phyloP scores from a whole-genome alignment of 2,329 filamentous ascomycete genomes.

The Arthrobotrys conoides region DNA sequence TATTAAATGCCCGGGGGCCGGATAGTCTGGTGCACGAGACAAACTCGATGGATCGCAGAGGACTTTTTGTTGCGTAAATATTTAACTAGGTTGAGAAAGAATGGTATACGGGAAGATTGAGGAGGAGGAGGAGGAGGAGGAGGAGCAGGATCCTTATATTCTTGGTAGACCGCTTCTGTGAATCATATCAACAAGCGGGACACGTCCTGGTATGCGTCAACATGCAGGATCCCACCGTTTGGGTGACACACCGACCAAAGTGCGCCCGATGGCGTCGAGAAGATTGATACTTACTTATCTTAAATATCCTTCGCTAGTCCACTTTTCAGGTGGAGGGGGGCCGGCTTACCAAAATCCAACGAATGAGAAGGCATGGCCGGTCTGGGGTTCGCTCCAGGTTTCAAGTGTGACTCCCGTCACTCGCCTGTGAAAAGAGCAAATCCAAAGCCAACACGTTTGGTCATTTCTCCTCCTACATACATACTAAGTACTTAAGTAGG shows the following conservation, averaged over 20 bases:
- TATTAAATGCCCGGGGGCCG: no score
- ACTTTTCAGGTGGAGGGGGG: conserved; percentile 41
- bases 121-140: conserved; percentile 3
- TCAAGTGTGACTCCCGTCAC: conserved; percentile 41
- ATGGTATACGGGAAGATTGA: neutral
- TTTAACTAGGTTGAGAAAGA: no score
- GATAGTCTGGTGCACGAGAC: no score
- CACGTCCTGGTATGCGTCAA: conserved; percentile 41
- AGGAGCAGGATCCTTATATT: conserved; percentile 36
- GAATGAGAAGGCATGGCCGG: conserved; percentile 41
- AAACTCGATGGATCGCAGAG: neutral
- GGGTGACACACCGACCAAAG: conserved; percentile 16
- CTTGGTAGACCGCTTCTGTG: conserved; percentile 20
- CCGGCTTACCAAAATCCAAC: conserved; percentile 16
- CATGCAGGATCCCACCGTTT: conserved; percentile 37
- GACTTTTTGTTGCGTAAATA: neutral
- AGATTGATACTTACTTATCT: conserved; percentile 13
- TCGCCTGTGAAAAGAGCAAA: conserved; percentile 32
- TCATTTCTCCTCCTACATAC: no score
- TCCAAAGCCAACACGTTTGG: conserved; percentile 60
- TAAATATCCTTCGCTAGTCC: conserved; percentile 56
- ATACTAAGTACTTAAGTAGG: no score
- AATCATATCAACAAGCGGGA: conserved; percentile 42
- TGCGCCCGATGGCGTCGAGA: conserved; percentile 37
- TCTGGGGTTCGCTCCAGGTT: no score